phyloP scores from a whole-genome alignment of 768 basidiomycete species.

The Gymnopilus junonius region DNA sequence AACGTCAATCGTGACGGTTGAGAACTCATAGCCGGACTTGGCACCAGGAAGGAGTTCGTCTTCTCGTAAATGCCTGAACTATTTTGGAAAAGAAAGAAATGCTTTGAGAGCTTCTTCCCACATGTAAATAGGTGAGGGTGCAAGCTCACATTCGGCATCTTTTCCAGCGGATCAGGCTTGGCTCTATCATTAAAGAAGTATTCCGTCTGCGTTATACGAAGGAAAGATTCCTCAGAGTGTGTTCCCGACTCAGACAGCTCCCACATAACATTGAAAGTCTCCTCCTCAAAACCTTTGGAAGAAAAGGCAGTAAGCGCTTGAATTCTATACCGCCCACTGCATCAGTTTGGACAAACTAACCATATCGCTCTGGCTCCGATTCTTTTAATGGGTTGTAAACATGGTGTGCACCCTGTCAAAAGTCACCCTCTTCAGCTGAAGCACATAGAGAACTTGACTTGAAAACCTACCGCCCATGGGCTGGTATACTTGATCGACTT shows the following conservation, averaged over 20 bases:
- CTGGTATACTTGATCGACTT: slow-evolving; percentile 80
- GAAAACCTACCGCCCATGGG: slow-evolving; percentile 73
- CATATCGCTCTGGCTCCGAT: slow-evolving; percentile 45
- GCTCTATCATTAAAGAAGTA: slow-evolving; percentile 50
- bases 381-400: slow-evolving; percentile 61
- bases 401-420: slow-evolving; percentile 78
- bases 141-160: slow-evolving; percentile 56
- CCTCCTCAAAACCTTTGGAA: slow-evolving; percentile 51
- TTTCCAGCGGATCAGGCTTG: slow-evolving; percentile 47
- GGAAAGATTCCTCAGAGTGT: slow-evolving; percentile 62
- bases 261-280: slow-evolving; percentile 81
- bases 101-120: neutral
- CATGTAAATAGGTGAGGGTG: neutral
- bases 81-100: neutral
- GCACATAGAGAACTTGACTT: no score
- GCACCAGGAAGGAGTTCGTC: slow-evolving; percentile 38
- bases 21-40: slow-evolving; percentile 59
- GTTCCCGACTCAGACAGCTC: slow-evolving; percentile 63
- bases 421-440: neutral
- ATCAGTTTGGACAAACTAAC: slow-evolving; percentile 36
- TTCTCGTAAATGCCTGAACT: slow-evolving; percentile 42
- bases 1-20: slow-evolving; percentile 71
- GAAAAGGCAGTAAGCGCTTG: slow-evolving; percentile 40
- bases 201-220: slow-evolving; percentile 66
- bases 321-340: neutral